phyloP scores from a whole-genome alignment of 306 rosid genomes.

The Prunus kanzakura region DNA sequence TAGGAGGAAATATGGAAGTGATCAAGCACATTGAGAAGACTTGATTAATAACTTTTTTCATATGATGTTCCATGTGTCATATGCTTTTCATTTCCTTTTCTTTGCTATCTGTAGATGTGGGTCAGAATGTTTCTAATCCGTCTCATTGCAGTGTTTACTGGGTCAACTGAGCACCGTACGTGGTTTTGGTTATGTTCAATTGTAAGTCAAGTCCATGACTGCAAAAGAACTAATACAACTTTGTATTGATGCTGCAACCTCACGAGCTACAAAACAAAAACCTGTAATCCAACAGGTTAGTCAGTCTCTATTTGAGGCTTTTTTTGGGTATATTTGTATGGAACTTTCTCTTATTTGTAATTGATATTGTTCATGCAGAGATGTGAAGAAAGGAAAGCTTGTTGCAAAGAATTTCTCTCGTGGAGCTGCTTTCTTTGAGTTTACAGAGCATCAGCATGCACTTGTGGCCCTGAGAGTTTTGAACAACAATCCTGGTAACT shows the following conservation, averaged over 20 bases:
- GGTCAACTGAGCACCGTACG: slow-evolving; percentile 65
- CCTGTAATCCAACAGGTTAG: slow-evolving; percentile 84
- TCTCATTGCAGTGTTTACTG: slow-evolving; percentile 37
- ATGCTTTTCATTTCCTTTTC: not conserved
- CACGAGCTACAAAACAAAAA: slow-evolving; percentile 86
- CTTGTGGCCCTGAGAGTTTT: slow-evolving; percentile 94
- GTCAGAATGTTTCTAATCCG: slow-evolving; percentile 1
- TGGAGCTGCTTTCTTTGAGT: slow-evolving; percentile 92
- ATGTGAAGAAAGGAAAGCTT: slow-evolving; percentile 70
- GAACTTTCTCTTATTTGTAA: not conserved
- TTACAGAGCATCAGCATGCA: slow-evolving; percentile 94
- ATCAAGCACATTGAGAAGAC: not conserved
- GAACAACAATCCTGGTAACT: slow-evolving; percentile 88
- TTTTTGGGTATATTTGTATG: not conserved
- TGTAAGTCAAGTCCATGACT: slow-evolving; percentile 58
- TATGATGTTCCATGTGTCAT: not conserved
- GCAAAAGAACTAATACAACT: slow-evolving; percentile 78
- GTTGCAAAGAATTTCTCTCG: slow-evolving; percentile 59
- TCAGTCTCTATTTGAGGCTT: not conserved
- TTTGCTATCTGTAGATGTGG: not conserved
- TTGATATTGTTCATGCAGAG: slow-evolving; percentile 42
- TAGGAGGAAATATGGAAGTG: not conserved
- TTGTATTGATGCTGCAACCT: slow-evolving; percentile 75
- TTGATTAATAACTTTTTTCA: not conserved
- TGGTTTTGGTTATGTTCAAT: slow-evolving; percentile 78